Evolutionary conservation across 495 filamentous ascomycete genomes (phyloP), one percentile per base, ranked within the genome.

Genomic region (Penicillium flavigenum): DNA sequence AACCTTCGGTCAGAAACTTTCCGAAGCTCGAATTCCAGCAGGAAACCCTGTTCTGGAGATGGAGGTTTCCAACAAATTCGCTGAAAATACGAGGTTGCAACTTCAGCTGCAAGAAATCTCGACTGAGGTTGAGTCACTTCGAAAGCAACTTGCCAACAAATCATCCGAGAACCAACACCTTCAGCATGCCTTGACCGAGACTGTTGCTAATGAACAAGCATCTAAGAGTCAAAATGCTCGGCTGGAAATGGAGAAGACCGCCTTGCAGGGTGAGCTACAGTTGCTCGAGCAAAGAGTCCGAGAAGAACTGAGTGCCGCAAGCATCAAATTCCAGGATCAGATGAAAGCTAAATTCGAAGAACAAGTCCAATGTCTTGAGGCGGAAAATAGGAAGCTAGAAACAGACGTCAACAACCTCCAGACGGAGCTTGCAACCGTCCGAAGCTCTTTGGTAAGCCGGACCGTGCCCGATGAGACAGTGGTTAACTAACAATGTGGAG

Each of bases 31-130:
- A 43, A 44, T 60, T 16, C 58, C 51, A 14, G 53, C 61, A 17
- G 52, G 51, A 3, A 58, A 65, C 16, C 56, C 57, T 3, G 32
- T 42, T 5, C 32, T 64, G 0, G 60, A 64, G 10, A 20, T 20
- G 36, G 61, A 65, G 45, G 1, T 62, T 10, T 51, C 55, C 16
- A 48, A 48, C 2, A 61, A 65, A 19, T 56, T 64, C 4, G 42
- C 51, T 1, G 66, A 73, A 46, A 70, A 69, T 24, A 29, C 64
- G 2, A 51, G 62, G 42, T 49, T 77, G 10, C 62, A 75, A 45
- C 42, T 59, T 27, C 60, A 52, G 27, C 44, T 73, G 22, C 60
- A 76, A 22, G 43, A 60, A 14, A 4, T 60, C 5, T 58, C 60
- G 2, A 47, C 29, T 14, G 60, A 66, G 12, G 10, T 67, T 11